These are phyloP conservation scores for Terfezia claveryi DNA, from an alignment of 495 filamentous ascomycete species.

Conservation along the genomic window DNA sequence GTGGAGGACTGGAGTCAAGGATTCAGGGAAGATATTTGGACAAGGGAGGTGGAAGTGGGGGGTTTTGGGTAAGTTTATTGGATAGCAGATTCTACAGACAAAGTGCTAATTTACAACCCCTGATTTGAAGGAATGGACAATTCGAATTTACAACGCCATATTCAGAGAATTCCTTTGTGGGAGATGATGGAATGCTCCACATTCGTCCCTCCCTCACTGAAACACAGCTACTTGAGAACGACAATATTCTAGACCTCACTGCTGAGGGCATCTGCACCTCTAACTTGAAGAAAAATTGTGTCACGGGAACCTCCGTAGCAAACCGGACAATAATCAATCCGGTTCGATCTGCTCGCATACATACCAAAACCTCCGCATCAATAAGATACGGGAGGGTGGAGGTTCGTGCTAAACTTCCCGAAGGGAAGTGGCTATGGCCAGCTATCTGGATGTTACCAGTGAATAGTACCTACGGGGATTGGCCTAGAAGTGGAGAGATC, in stretches of 20 bases:
- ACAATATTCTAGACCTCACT: conserved; percentile 44
- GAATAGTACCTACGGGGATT: conserved; percentile 45
- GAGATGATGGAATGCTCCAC: conserved; percentile 38
- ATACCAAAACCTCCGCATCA: conserved; percentile 40
- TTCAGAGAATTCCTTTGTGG: conserved; percentile 49
- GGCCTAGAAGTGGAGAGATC: conserved; percentile 71
- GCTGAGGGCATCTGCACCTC: conserved; percentile 43
- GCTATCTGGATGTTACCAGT: conserved; percentile 83
- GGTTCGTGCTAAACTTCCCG: conserved; percentile 50
- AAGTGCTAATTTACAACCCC: background rate
- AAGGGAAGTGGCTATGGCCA: conserved; percentile 75
- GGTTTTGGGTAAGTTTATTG: conserved; percentile 48
- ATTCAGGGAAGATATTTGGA: conserved; percentile 43
- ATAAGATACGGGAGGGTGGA: conserved; percentile 71
- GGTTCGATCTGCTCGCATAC: conserved; percentile 55
- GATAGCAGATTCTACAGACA: background rate
- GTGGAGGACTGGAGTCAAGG: conserved; percentile 44
- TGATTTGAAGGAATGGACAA: conserved; percentile 45
- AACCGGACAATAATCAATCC: conserved; percentile 57
- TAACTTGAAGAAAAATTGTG: conserved; percentile 30
- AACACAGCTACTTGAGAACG: conserved; percentile 33
- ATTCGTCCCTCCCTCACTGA: conserved; percentile 65
- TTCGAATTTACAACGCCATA: conserved; percentile 52
- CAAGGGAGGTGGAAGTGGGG: conserved; percentile 54
- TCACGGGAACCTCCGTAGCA: conserved; percentile 43